A percentile compares a stretch with the other conserved stretches of the same genome.
Conservation (phyloP, 2,329 filamentous ascomycete species). For the Calonectria leucothoes region DNA sequence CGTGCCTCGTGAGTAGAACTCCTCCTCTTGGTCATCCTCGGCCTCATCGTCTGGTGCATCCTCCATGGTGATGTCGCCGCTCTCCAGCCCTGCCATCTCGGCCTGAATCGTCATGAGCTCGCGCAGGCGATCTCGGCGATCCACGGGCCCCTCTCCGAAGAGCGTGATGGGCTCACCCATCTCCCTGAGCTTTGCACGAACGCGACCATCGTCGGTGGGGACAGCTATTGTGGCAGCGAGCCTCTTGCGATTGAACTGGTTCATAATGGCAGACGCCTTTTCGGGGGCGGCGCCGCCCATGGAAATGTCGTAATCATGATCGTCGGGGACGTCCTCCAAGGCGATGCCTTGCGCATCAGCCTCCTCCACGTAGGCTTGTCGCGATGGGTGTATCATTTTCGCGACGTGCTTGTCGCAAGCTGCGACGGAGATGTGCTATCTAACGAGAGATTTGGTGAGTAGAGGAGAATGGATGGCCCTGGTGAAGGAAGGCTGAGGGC, state of each 20-base stretch:
- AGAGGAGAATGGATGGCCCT: neutral
- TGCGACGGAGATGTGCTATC: neutral
- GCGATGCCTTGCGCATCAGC: conserved; percentile 64
- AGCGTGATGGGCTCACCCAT: conserved; percentile 94
- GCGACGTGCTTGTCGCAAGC: conserved; percentile 12
- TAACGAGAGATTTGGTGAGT: neutral
- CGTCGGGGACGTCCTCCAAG: conserved; percentile 66
- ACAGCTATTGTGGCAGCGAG: conserved; percentile 90
- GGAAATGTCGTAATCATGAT: conserved; percentile 88
- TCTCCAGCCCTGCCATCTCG: conserved; percentile 68
- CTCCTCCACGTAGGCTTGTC: conserved; percentile 95
- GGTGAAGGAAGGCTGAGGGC: neutral
- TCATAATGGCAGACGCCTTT: conserved; percentile 85
- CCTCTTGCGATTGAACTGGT: conserved; percentile 91
- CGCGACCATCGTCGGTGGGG: conserved; percentile 91
- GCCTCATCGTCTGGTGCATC: conserved; percentile 71
- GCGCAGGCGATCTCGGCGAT: conserved; percentile 87
- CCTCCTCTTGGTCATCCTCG: conserved; percentile 83
- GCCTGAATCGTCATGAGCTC: conserved; percentile 81
- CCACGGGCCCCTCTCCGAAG: conserved; percentile 89
- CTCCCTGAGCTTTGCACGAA: conserved; percentile 83
- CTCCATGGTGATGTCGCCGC: conserved; percentile 70
- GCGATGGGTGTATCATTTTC: conserved; percentile 84
- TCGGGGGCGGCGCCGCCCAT: conserved; percentile 74
- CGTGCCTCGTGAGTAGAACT: conserved; percentile 92